Conservation (phyloP, 768 basidiomycete species). For the Collybia sp. region DNA sequence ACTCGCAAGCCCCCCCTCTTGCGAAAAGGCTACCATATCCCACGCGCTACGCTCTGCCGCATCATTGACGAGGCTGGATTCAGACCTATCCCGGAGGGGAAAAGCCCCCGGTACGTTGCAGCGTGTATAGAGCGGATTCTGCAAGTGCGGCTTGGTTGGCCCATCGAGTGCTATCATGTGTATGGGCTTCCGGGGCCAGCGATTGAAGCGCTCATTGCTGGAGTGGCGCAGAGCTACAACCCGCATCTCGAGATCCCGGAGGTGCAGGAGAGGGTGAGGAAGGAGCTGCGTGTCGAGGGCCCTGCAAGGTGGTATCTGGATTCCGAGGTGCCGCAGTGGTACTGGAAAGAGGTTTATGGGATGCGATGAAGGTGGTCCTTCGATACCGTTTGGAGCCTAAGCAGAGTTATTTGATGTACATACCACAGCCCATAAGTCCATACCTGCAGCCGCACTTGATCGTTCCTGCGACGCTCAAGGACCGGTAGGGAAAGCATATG, state of each 20-base stretch:
- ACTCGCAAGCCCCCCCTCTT: background rate
- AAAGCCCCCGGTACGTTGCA: background rate
- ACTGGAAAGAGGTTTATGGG: background rate
- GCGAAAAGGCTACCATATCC: background rate
- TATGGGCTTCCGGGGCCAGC: background rate
- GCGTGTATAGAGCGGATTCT: background rate
- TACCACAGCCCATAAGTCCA: too few species aligned
- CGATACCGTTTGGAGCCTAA: too few species aligned
- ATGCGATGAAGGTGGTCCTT: background rate
- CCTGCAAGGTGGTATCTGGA: background rate
- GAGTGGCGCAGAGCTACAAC: background rate
- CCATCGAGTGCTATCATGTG: background rate
- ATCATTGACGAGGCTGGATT: background rate
- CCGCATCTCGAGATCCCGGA: background rate
- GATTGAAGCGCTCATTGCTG: background rate
- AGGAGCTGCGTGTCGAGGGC: background rate
- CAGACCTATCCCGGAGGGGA: background rate
- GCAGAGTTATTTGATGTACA: too few species aligned
- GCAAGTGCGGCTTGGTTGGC: background rate
- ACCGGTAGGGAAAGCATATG: too few species aligned
- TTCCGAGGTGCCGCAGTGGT: background rate
- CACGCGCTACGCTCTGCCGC: background rate
- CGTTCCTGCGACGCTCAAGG: too few species aligned
- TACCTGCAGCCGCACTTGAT: too few species aligned
- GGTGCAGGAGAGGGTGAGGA: background rate